Evolutionary conservation across 2,329 filamentous ascomycete genomes (phyloP), one percentile per base, ranked within the genome.

Genomic region (Ilyonectria sp.): DNA sequence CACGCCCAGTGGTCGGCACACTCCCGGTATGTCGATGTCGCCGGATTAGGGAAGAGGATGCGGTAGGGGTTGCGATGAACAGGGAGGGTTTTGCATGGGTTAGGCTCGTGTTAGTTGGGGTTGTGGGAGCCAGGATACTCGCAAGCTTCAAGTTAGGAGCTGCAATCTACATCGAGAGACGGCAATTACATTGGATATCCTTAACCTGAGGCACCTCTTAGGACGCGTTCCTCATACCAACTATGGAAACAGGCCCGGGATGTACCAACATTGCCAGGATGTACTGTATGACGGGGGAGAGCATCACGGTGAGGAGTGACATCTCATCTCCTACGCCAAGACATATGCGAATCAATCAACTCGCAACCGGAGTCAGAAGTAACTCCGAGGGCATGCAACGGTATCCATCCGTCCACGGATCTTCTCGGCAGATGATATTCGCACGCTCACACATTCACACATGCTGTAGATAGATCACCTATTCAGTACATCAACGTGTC

Each of bases 361-460:
- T 60, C 23, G n/a, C 21, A 26, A 37, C 29, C 19, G 62, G 49
- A 40, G 10, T 60, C 49, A 59, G 49, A 55, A 54, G 35, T 64
- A 29, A 52, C 54, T 46, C 47, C 61, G 61, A 59, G 17, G 23
- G 21, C n/a, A 53, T 54, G 61, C 37, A 54, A 59, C 49, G 35
- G 46, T 21, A 31, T 35, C 63, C 43, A 53, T 50, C 43, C 50
- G 52, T 61, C 43, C 23, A 49, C 26, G 43, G 47, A 29, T 26
- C 46, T 31, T n/a, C 35, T 52, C 57, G 63, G 50, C 63, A 56
- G 40, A 61, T 55, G 49, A 44, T 8, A 65, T 61, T 60, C 21
- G 23, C 46, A 59, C 61, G 11, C 31, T 33, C 35, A 46, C 43
- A 53, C 58, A 43, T 53, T 52, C 29, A 35, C 46, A 60, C 46